Evolutionary conservation across 2,329 filamentous ascomycete genomes (phyloP).

Genomic region (Fusarium poae): DNA sequence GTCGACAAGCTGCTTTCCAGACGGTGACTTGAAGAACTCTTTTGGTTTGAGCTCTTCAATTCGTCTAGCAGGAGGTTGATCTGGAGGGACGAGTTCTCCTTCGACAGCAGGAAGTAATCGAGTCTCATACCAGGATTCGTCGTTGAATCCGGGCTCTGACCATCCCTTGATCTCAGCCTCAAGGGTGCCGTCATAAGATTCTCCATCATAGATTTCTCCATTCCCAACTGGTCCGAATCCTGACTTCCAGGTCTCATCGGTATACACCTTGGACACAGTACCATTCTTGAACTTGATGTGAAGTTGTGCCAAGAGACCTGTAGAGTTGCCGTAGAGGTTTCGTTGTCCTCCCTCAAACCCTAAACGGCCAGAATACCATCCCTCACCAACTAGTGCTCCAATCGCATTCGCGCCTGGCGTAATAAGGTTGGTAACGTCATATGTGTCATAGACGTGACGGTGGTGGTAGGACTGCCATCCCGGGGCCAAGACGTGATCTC

Average conservation of each 20-base stretch:
- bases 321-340: conserved; percentile 54
- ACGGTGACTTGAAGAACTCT: conserved; percentile 54
- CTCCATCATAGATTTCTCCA: conserved; percentile 64
- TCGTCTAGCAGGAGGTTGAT: conserved; percentile 58
- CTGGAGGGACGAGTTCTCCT: conserved; percentile 48
- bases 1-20: conserved; percentile 28
- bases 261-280: neutral
- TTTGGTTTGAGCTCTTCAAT: conserved; percentile 49
- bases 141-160: conserved; percentile 11
- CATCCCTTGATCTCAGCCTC: conserved; percentile 38
- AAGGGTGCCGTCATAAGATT: conserved; percentile 62
- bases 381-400: conserved; percentile 59
- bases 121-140: conserved; percentile 47
- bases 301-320: conserved; percentile 55
- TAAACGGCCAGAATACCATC: conserved; percentile 61
- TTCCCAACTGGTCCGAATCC: neutral
- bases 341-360: conserved; percentile 34
- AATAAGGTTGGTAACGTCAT: conserved; percentile 62
- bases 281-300: conserved; percentile 44
- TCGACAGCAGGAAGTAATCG: neutral
- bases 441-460: conserved; percentile 64
- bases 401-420: conserved; percentile 55
- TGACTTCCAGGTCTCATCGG: conserved; percentile 42
- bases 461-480: conserved; percentile 66
- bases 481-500: conserved; percentile 59